Percentiles rank a stretch among this genome's conserved stretches.
Conservation (phyloP, 2,329 filamentous ascomycete genomes). For the Westerdykella sp. region DNA sequence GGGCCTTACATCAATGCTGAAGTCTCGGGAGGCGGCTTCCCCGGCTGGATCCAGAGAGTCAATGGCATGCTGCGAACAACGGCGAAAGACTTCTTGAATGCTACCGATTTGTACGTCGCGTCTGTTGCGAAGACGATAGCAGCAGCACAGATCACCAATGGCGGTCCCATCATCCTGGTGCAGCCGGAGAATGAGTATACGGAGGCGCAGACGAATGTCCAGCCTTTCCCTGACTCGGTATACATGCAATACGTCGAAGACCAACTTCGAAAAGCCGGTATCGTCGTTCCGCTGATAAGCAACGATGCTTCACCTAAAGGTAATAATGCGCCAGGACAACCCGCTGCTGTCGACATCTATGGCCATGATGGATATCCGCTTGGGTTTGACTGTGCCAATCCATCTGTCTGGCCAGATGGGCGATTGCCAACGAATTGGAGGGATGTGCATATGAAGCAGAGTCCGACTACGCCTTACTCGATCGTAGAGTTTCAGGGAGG, state of each 20-base stretch:
- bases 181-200: slow-evolving; percentile 82
- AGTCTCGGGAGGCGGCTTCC: slow-evolving; percentile 68
- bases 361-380: slow-evolving; percentile 60
- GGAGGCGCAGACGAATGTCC: slow-evolving; percentile 42
- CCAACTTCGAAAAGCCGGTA: slow-evolving; percentile 60
- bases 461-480: slow-evolving; percentile 60
- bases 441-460: slow-evolving; percentile 51
- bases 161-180: slow-evolving; percentile 69
- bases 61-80: slow-evolving; percentile 58
- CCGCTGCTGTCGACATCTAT: slow-evolving; percentile 57
- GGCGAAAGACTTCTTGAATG: slow-evolving; percentile 55
- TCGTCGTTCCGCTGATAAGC: slow-evolving; percentile 67
- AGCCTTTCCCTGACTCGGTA: slow-evolving; percentile 55
- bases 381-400: slow-evolving; percentile 56
- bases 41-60: slow-evolving; percentile 70
- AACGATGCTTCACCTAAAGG: slow-evolving; percentile 62
- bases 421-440: slow-evolving; percentile 53
- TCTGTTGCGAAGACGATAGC: slow-evolving; percentile 62
- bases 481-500: slow-evolving; percentile 66
- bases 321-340: slow-evolving; percentile 57
- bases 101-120: slow-evolving; percentile 62
- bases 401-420: slow-evolving; percentile 54
- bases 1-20: slow-evolving; percentile 78
- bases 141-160: slow-evolving; percentile 73
- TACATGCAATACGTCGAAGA: slow-evolving; percentile 69